Evolutionary conservation across 1,284 basidiomycete species (phyloP), one percentile per base, ranked within the genome.

Genomic region (Porphyrellus sp.): DNA sequence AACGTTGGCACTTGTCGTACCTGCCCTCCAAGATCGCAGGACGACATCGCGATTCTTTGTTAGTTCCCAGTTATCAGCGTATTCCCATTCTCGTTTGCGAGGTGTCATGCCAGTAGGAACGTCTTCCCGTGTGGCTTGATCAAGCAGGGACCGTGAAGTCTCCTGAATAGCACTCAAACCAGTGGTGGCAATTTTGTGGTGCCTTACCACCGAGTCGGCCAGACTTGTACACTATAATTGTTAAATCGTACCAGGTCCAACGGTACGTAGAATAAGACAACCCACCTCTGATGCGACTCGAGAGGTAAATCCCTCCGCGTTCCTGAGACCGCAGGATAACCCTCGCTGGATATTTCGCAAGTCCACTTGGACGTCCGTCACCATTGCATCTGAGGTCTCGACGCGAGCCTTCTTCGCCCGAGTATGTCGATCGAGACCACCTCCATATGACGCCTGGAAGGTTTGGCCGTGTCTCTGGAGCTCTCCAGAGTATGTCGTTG

Each of bases 51-150:
- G 79, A 54, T 70, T 76, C 56, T 78, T 74, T 8, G 87, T 89
- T 50, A 86, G 69, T 41, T 82, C 76, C 86, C 89, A 90, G 48
- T 80, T 70, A 54, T 87, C 84, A 6, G 76, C 72, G 57, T 83
- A 86, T 53, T 83, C 71, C 81, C 84, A 86, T 31, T 69, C 70
- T 35, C 85, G 82, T 72, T 89, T 91, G 39, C 78, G 79, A 24
- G 89, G 89, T 5, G 89, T 91, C 49, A 70, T 70, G 9, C 88
- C 89, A 11, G 83, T 87, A 3, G 84, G 71, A 27, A 71, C 65
- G 59, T 89, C 88, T 51, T 84, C 81, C 51, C 72, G 76, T 4
- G 79, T 76, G 7, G 84, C 87, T 49, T 83, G 73, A 23, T 81
- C 77, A 5, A 77, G 61, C n/a, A 91, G 71, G 12, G 72, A 70